A percentile compares a stretch with the other conserved stretches of the same genome.
Evolutionary conservation across 1,284 basidiomycete species (phyloP).

Genomic region (Cryptococcus sp.): DNA sequence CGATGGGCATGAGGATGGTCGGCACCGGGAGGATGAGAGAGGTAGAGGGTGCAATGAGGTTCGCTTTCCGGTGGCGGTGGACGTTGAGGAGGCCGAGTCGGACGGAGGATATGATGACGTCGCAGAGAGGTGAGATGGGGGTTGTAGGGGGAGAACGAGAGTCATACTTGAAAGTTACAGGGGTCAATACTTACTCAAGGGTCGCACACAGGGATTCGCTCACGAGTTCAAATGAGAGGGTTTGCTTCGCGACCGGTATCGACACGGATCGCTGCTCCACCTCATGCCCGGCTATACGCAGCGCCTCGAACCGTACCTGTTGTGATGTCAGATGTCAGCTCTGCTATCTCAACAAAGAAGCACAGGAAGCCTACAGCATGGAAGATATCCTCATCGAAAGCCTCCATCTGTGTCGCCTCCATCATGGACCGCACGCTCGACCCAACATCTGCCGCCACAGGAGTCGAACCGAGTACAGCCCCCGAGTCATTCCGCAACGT

Average conservation of each 20-base stretch:
- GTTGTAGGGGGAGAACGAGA: conserved; percentile 13
- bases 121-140: conserved; percentile 25
- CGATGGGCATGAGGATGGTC: conserved; percentile 30
- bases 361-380: conserved; percentile 28
- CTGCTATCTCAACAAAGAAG: neutral
- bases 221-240: conserved; percentile 34
- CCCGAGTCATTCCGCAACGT: conserved; percentile 19
- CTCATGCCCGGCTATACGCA: conserved; percentile 16
- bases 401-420: conserved; percentile 42
- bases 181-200: too few species aligned
- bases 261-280: conserved; percentile 22
- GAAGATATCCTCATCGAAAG: conserved; percentile 48
- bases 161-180: conserved; percentile 27
- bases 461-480: conserved; percentile 13
- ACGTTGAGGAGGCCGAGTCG: conserved; percentile 33
- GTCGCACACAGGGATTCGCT: conserved; percentile 12
- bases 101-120: conserved; percentile 28
- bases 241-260: conserved; percentile 25
- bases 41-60: conserved; percentile 13
- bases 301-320: conserved; percentile 31
- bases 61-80: conserved; percentile 33
- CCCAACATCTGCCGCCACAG: neutral
- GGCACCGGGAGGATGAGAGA: conserved; percentile 2
- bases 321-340: conserved; percentile 1
- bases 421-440: conserved; percentile 25